Evolutionary conservation across 495 filamentous ascomycete genomes (phyloP), one percentile per base, ranked within the genome.

Genomic region (Hypoxylon lenormandii): DNA sequence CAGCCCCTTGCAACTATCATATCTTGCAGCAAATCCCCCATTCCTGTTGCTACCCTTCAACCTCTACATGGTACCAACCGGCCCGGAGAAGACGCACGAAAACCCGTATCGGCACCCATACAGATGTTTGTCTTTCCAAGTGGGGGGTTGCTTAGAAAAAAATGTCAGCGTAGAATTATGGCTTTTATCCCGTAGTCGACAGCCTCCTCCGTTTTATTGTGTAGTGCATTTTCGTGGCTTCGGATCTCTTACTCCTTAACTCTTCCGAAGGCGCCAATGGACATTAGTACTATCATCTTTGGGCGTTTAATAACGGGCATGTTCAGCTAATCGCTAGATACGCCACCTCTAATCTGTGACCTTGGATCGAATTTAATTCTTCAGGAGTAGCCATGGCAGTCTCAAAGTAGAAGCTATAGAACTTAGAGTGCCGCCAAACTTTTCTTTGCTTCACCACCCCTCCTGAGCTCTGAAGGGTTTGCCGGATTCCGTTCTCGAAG

Each of bases 291-390:
- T 58, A 65, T 65, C 46, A n/a, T 18, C 53, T 38, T 21, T 37
- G 15, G 57, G 43, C 56, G 52, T 23, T 48, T 12, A 21, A 37
- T 56, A 45, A 18, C 26, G n/a, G n/a, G n/a, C 54, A 22, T 48
- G 38, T 28, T 52, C 63, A 49, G 65, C 60, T 60, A 46, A 51
- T 23, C 15, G 40, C 43, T 46, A 42, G 16, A 28, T 53, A 49
- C 59, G 71, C 63, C 71, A 64, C 60, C 60, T 36, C 30, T 30
- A 38, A 51, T 30, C 61, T 61, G 67, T 57, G 38, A 57, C 60
- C 68, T 54, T 43, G 58, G 18, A 38, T 16, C 4, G 8, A 48
- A 36, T 46, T 46, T 28, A 48, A 52, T 36, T 36, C 46, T 16
- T n/a, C n/a, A n/a, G n/a, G n/a, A n/a, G 53, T 43, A 48, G 45